Percentiles rank a stretch among this genome's conserved stretches.
Evolutionary conservation across 1,139 yeast genomes (phyloP).

Genomic region (Saccharomycopsis hybrid): DNA sequence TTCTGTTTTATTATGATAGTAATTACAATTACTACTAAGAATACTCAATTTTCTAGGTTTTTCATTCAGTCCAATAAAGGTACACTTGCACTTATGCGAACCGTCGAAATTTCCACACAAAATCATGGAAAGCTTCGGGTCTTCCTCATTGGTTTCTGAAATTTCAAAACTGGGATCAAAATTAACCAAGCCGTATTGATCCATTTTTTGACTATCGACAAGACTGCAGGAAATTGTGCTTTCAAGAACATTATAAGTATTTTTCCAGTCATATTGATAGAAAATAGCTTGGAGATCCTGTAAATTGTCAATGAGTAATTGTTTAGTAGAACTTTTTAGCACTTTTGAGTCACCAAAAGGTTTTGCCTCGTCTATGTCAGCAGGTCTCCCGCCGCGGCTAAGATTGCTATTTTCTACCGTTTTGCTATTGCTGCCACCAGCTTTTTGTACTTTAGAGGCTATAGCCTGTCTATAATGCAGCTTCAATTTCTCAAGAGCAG

Average conservation of each 20-base stretch:
- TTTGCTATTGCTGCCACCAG: too few species aligned
- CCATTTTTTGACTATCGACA: neutral
- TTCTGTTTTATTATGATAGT: slow-evolving; percentile 6
- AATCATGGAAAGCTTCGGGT: neutral
- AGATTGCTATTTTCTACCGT: too few species aligned
- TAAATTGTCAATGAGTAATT: neutral
- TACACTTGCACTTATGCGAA: neutral
- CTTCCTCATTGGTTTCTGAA: neutral
- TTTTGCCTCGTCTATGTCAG: too few species aligned
- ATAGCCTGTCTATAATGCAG: neutral
- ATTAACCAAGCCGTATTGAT: neutral
- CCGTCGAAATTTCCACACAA: slow-evolving; percentile 10
- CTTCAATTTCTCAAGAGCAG: slow-evolving; percentile 7
- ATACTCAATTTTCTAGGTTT: slow-evolving; percentile 1
- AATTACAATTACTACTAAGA: slow-evolving; percentile 6
- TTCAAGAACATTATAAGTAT: slow-evolving; percentile 6
- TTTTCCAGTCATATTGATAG: neutral
- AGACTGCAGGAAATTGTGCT: slow-evolving; percentile 1
- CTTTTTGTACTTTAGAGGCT: neutral
- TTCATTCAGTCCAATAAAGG: slow-evolving; percentile 6
- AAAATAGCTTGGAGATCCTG: neutral
- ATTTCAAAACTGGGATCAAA: neutral
- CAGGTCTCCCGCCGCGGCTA: too few species aligned
- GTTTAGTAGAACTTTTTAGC: slow-evolving; percentile 11
- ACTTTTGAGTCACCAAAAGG: neutral